Percentiles rank a stretch among this genome's conserved stretches.
Conservation (phyloP, 2,329 filamentous ascomycete genomes). For the Arthrobotrys musiformis region DNA sequence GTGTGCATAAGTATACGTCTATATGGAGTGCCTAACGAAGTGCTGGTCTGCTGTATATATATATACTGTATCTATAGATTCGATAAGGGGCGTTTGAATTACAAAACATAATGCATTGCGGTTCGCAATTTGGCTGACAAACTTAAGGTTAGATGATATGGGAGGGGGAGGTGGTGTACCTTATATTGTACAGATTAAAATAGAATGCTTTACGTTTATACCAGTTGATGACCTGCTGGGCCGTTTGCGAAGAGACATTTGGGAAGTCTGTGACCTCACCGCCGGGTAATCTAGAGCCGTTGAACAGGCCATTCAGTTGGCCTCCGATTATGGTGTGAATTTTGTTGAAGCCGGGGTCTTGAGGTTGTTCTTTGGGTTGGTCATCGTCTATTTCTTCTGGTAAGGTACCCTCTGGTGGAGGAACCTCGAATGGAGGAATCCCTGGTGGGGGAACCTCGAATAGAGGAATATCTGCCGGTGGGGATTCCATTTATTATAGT, state of each 20-base stretch:
- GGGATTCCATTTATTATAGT: background rate
- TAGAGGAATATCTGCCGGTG: too few species aligned
- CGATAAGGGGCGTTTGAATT: too few species aligned
- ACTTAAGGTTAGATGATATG: too few species aligned
- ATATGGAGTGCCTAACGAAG: too few species aligned
- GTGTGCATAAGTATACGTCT: background rate
- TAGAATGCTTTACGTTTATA: background rate
- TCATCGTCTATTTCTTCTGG: background rate
- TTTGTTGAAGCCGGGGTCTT: background rate
- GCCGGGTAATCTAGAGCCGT: background rate
- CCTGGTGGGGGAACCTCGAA: too few species aligned
- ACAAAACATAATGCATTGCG: background rate
- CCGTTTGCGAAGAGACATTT: background rate
- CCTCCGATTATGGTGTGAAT: background rate
- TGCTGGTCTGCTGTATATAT: too few species aligned
- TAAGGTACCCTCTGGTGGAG: background rate
- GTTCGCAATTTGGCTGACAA: too few species aligned
- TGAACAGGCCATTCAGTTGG: background rate
- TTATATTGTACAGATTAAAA: background rate
- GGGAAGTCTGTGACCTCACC: background rate
- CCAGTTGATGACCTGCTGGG: background rate
- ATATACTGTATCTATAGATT: background rate
- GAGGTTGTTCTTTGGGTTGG: background rate
- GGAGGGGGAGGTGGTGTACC: background rate
- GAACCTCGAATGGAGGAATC: too few species aligned